Base-by-base conservation (phyloP, 441 rosid species). In the Pelargonium myrrhifolium region DNA sequence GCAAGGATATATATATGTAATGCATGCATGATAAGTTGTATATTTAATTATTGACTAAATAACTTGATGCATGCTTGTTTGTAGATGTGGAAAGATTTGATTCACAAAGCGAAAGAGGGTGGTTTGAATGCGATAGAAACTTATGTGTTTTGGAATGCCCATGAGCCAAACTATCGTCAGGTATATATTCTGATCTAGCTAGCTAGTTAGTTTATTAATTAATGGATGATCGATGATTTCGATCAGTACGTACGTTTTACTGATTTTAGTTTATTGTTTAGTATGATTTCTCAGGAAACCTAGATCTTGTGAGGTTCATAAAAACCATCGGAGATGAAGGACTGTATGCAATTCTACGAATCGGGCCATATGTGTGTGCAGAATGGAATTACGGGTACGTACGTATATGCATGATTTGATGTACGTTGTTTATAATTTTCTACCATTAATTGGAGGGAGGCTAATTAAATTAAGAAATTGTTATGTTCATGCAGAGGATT, bases 61-160 rank as follows among this genome's bases (percentile, higher is more conserved):
- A 24, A 24, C 26, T 24, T 24, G 26, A 24, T 2, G 26, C 61
- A 24, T 66, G 66, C n/a, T n/a, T n/a, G n/a, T n/a, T n/a, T n/a
- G n/a, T 72, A 92, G 98, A 88, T 87, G 98, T 92, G 98, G 98
- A 76, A 87, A 10, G 79, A 82, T 56, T 74, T 92, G 72, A 84
- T 92, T 68, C 72, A 72, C 11, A 87, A 86, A 78, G 84, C 96
- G n/a, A 88, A 85, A 69, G 88, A 89, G 75, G 98, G 98, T 67
- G 98, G 93, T 2, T 21, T 89, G 1, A 89, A 89, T 65, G 95
- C 88, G 76, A 86, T 91, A 42, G 88, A 91, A 68, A 92, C 96
- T 11, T 92, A 89, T 24, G 97, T 92, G 20, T 92, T 92, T 56
- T 92, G 98, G 98, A 89, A 88, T 70, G 77, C 80, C 20, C 98